These are phyloP conservation scores for Syzygium malaccense DNA, from an alignment of 441 rosid species.

Conservation along the genomic window DNA sequence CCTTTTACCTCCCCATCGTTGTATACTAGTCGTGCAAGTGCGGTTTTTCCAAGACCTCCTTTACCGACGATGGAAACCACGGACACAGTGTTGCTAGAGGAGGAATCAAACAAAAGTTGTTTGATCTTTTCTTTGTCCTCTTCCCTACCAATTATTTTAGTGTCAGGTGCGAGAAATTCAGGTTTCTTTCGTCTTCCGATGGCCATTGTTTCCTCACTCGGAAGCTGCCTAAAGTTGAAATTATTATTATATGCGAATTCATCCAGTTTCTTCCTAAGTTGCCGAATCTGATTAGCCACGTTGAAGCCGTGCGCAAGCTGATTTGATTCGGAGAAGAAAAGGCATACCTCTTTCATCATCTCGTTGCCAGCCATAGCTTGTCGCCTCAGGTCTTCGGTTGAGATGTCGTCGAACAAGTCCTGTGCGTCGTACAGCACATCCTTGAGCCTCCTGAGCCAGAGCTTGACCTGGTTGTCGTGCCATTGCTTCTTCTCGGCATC, in stretches of 20 bases:
- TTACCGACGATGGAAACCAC: not conserved
- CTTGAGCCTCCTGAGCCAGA: not conserved
- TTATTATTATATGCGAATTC: not conserved
- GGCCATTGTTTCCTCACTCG: not conserved
- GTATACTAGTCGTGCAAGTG: not conserved
- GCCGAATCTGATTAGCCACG: not conserved
- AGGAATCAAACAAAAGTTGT: not conserved
- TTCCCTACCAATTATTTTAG: not conserved
- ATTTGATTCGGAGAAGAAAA: not conserved
- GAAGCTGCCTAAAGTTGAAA: not conserved
- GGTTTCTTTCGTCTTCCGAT: not conserved
- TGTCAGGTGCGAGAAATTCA: rapidly evolving
- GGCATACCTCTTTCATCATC: rapidly evolving
- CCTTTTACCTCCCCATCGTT: rapidly evolving
- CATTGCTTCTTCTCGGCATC: not conserved
- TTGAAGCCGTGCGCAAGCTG: not conserved
- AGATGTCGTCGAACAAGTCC: not conserved
- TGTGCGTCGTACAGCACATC: not conserved
- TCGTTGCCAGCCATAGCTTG: not conserved
- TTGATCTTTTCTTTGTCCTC: not conserved
- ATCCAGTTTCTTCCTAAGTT: not conserved
- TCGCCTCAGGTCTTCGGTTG: not conserved
- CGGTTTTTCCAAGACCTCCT: not conserved
- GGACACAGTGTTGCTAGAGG: not conserved
- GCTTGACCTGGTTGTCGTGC: rapidly evolving